Percentiles rank a stretch among this genome's conserved stretches.
Evolutionary conservation across 2,329 filamentous ascomycete species (phyloP).

Genomic region (Hypomyces rosellus): DNA sequence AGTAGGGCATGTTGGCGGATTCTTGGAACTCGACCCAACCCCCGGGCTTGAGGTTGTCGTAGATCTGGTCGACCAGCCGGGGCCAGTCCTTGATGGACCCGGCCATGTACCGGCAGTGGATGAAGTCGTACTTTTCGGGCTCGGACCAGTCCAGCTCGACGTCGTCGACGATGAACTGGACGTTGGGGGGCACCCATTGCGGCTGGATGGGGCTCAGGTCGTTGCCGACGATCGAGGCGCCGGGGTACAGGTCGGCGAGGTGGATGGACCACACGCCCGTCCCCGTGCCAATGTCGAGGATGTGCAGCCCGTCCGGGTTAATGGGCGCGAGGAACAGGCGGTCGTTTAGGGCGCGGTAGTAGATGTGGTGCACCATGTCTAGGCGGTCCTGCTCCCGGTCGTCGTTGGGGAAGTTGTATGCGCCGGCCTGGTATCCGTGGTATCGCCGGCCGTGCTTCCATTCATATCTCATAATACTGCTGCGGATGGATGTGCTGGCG

Average conservation of each 20-base stretch:
- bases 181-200: constrained; percentile 48
- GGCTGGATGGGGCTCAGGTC: constrained; percentile 40
- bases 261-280: constrained; percentile 44
- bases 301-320: constrained; percentile 28
- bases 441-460: constrained; percentile 37
- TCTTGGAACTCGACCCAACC: constrained; percentile 44
- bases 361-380: constrained; percentile 33
- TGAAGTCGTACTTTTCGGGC: constrained; percentile 23
- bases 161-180: constrained; percentile 54
- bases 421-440: constrained; percentile 31
- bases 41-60: constrained; percentile 36
- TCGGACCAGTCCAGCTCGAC: constrained; percentile 48
- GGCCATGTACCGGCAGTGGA: constrained; percentile 30
- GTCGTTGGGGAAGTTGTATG: constrained; percentile 33
- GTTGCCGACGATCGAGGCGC: constrained; percentile 31
- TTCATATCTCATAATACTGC: constrained; percentile 28
- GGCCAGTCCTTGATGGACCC: constrained; percentile 29
- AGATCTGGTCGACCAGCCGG: constrained; percentile 18
- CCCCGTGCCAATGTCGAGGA: constrained; percentile 41
- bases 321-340: constrained; percentile 32
- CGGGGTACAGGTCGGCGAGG: constrained; percentile 31
- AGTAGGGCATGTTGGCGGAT: constrained; percentile 29
- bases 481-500: constrained; percentile 6
- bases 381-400: constrained; percentile 33
- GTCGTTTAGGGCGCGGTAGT: constrained; percentile 26